Evolutionary conservation across 257 asterid genomes (phyloP), one percentile per base, ranked within the genome.

Genomic region (Parsonsia alboflavescens): DNA sequence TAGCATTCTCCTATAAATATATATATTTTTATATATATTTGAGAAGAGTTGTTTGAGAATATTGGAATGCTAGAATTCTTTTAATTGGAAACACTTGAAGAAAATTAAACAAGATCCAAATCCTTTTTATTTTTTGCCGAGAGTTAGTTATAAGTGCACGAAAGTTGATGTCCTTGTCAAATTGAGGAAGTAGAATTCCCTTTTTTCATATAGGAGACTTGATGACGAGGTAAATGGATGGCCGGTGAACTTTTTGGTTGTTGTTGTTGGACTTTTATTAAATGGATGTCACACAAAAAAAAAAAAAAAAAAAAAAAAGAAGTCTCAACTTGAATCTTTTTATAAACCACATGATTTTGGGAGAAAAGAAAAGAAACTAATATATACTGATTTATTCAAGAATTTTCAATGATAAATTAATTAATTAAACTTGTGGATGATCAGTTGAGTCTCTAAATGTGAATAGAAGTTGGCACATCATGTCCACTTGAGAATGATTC

Each of bases 241-340:
- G 45, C 22, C 68, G 68, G 45, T 62, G 67, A 56, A 22, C 16
- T 19, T 26, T 59, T 59, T 59, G 68, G 46, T 33, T 62, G 68
- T 61, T 61, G 68, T 30, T 12, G 11, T 30, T 62, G 45, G 68
- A 62, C 45, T 33, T 62, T 62, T 62, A 30, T 28, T 62, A 15
- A 33, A 33, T n/a, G 62, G 28, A 62, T 61, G 42, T 0, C 44
- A 28, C n/a, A n/a, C n/a, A n/a, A n/a, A 21, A 2, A 42, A 7
- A 42, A 42, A 33, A 33, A 33, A 33, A 33, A 33, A 33, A 33
- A 3, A 33, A 1, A 33, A 33, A 33, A 33, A 42, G 5, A 5
- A 42, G 46, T 4, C 46, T 42, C 9, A 42, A 42, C 5, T 42
- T 42, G 46, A 42, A 42, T 42, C 9, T 42, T 33, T 36, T 53